phyloP scores from a whole-genome alignment of 78 protist species.

The slime mould (Dictyostelium discoideum) region dicty_2.7 NC_007088.5:2551001-2551500 shows the following conservation, averaged over 20 bases:
- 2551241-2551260: not conserved
- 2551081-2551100: too few species aligned
- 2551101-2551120: too few species aligned
- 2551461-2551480: not conserved
- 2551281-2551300: not conserved
- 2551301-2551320: not conserved
- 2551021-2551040: not conserved
- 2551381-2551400: not conserved
- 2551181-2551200: too few species aligned
- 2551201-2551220: too few species aligned
- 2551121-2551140: too few species aligned
- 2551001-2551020: not conserved
- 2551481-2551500: not conserved
- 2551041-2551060: not conserved
- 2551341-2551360: not conserved
- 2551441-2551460: not conserved
- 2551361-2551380: not conserved
- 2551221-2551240: not conserved
- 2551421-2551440: not conserved
- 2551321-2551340: not conserved
- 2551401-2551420: not conserved
- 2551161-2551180: too few species aligned
- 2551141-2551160: too few species aligned
- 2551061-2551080: too few species aligned
- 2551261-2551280: not conserved